These are phyloP conservation scores for Exophiala aquamarina DNA, from an alignment of 2,329 filamentous ascomycete species.

Conservation along the genomic window DNA sequence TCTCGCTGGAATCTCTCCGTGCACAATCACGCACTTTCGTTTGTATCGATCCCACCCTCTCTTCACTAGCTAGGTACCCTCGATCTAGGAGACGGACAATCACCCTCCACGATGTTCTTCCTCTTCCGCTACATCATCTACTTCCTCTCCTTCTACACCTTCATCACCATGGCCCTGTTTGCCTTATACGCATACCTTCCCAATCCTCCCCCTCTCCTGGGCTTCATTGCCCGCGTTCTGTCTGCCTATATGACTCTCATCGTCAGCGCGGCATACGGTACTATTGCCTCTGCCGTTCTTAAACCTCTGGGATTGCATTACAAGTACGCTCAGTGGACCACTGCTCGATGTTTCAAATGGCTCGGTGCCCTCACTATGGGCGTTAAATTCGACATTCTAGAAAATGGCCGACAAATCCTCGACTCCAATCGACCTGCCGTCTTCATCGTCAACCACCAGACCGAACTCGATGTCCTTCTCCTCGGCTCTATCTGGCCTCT, in stretches of 20 bases:
- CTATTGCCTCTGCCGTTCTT: constrained; percentile 69
- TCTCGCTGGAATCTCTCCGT: too few species aligned
- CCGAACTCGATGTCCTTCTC: constrained; percentile 91
- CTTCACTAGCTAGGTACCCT: too few species aligned
- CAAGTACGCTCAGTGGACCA: constrained; percentile 81
- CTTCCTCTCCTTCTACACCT: constrained; percentile 61
- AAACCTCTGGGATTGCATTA: constrained; percentile 66
- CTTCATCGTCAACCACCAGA: constrained; percentile 94
- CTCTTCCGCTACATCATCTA: constrained; percentile 37
- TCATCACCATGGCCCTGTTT: constrained; percentile 59
- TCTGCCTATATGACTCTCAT: constrained; percentile 47
- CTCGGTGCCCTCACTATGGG: constrained; percentile 74
- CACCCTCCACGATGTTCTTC: constrained; percentile 24
- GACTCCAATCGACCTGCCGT: constrained; percentile 74
- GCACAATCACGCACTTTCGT: too few species aligned
- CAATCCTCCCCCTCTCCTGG: constrained; percentile 33
- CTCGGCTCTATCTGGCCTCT: constrained; percentile 85
- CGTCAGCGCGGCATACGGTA: constrained; percentile 67
- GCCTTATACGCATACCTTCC: constrained; percentile 43
- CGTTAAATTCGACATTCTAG: constrained; percentile 65
- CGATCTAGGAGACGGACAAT: too few species aligned
- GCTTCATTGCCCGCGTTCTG: constrained; percentile 48
- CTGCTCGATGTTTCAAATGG: constrained; percentile 76
- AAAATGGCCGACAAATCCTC: constrained; percentile 68
- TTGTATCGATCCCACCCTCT: too few species aligned